Conservation (phyloP, 192 early-diverging fungal species). For the Coemansia sp. region DNA sequence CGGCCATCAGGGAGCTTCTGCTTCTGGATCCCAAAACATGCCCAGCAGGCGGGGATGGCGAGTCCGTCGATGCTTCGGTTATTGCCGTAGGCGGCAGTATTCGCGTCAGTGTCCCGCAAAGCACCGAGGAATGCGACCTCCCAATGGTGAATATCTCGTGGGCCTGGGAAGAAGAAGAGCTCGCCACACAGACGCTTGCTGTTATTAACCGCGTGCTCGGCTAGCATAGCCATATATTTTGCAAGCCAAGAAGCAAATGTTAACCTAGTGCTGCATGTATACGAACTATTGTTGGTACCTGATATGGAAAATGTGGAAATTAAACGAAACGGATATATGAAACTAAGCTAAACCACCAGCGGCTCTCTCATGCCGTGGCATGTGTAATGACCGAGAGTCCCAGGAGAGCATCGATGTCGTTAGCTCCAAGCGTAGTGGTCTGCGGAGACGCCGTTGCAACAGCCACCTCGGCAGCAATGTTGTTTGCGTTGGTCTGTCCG, state of each 20-base stretch:
- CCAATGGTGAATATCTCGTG: slow-evolving; percentile 58
- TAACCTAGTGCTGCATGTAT: neutral
- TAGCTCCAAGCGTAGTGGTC: slow-evolving; percentile 42
- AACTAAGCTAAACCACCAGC: neutral
- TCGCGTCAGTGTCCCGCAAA: slow-evolving; percentile 11
- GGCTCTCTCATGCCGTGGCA: slow-evolving; percentile 9
- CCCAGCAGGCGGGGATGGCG: slow-evolving; percentile 1
- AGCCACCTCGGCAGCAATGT: slow-evolving; percentile 13
- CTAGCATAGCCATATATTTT: neutral
- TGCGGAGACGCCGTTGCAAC: slow-evolving; percentile 17
- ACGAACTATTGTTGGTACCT: no score
- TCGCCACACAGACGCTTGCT: slow-evolving; percentile 62
- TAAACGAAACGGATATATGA: neutral
- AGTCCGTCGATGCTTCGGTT: neutral
- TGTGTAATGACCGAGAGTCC: slow-evolving; percentile 37
- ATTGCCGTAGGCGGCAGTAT: slow-evolving; percentile 21
- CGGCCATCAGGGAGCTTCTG: slow-evolving; percentile 28
- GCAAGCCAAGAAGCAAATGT: neutral
- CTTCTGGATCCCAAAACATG: slow-evolving; percentile 15
- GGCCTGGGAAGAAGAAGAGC: slow-evolving; percentile 67
- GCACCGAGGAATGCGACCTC: slow-evolving; percentile 12
- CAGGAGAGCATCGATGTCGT: slow-evolving; percentile 39
- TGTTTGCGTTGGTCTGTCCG: slow-evolving; percentile 8
- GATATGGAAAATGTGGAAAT: neutral
- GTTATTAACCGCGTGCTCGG: slow-evolving; percentile 52